A percentile compares a stretch with the other conserved stretches of the same genome.
Conservation (phyloP, 2,329 filamentous ascomycete species). For the Phyllosticta capitalensis region DNA sequence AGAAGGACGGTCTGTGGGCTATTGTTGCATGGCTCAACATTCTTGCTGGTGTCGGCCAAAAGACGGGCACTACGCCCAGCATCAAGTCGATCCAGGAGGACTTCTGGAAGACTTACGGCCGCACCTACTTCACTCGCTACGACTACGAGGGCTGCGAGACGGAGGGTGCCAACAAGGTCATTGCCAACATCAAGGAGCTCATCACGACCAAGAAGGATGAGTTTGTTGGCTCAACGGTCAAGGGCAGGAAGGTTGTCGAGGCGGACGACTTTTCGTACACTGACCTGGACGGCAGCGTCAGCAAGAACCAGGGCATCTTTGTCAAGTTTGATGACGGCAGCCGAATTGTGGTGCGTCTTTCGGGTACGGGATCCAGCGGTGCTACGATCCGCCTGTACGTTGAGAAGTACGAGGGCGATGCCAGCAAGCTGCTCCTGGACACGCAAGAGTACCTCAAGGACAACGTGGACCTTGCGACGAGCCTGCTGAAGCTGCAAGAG, state of each 20-base stretch:
- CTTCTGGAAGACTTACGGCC: conserved; percentile 94
- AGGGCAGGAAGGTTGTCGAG: conserved; percentile 73
- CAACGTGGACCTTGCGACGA: conserved; percentile 75
- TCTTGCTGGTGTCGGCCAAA: conserved; percentile 83
- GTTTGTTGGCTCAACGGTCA: conserved; percentile 76
- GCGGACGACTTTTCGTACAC: conserved; percentile 98
- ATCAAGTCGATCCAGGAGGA: conserved; percentile 95
- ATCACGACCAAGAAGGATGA: conserved; percentile 58
- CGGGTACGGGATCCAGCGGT: conserved; percentile 87
- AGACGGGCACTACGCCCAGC: conserved; percentile 72
- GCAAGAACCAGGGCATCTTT: conserved; percentile 92
- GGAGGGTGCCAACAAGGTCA: conserved; percentile 82
- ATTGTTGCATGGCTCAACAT: conserved; percentile 98
- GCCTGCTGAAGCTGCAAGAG: conserved; percentile 86
- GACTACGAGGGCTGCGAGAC: conserved; percentile 95
- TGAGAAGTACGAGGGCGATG: conserved; percentile 84
- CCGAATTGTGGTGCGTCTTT: conserved; percentile 88
- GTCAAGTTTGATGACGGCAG: conserved; percentile 91
- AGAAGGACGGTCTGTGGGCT: conserved; percentile 98
- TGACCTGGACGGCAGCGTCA: conserved; percentile 92
- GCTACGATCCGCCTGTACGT: conserved; percentile 96
- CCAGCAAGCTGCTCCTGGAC: conserved; percentile 66
- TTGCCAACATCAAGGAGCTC: conserved; percentile 68
- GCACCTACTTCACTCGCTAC: conserved; percentile 98
- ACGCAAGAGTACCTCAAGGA: conserved; percentile 91